These are phyloP conservation scores for Erodium trifolium DNA, from an alignment of 441 rosid species.

Conservation along the genomic window DNA sequence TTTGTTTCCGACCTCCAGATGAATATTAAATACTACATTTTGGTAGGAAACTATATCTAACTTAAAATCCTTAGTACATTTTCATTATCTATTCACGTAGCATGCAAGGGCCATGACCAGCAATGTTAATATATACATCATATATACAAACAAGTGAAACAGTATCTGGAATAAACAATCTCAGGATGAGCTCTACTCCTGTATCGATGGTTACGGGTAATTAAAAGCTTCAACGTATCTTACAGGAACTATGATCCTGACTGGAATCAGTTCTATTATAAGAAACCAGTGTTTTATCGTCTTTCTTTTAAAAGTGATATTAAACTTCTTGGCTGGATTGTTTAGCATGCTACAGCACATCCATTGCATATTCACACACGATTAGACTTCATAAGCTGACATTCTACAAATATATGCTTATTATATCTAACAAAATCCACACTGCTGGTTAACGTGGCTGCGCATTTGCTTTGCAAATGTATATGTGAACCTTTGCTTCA, in stretches of 20 bases:
- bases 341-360: conserved; percentile 5
- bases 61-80: background rate
- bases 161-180: background rate
- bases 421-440: background rate
- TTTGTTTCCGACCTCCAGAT: background rate
- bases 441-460: background rate
- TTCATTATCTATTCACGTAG: background rate
- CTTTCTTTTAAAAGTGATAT: background rate
- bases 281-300: background rate
- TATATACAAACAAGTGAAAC: background rate
- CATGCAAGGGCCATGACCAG: background rate
- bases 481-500: background rate
- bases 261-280: background rate
- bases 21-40: background rate
- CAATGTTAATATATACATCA: background rate
- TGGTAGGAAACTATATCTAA: background rate
- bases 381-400: background rate
- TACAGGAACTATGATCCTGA: conserved; percentile 5
- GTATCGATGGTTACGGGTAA: background rate
- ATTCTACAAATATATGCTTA: background rate
- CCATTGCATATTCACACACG: background rate
- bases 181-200: background rate
- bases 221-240: background rate
- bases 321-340: background rate
- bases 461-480: background rate